phyloP scores from a whole-genome alignment of 371 early-diverging fungal genomes.

The Nosema muscidifuracis region DNA sequence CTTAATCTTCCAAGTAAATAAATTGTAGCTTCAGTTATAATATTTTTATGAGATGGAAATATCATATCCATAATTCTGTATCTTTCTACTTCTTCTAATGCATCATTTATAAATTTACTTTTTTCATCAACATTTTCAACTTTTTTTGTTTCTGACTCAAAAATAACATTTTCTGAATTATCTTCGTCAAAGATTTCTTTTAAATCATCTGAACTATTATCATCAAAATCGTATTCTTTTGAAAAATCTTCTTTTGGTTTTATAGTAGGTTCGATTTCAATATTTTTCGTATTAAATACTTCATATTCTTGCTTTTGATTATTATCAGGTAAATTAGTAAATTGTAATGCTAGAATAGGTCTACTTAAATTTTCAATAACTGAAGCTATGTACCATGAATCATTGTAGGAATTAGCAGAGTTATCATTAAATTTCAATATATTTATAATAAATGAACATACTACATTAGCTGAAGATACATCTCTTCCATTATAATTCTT shows the following conservation, averaged over 20 bases:
- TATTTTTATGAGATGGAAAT: constrained; percentile 62
- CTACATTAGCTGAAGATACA: constrained; percentile 40
- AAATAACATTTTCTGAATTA: not conserved
- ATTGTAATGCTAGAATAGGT: constrained; percentile 32
- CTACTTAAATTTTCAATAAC: constrained; percentile 48
- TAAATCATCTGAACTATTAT: constrained; percentile 1
- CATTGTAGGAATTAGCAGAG: constrained; percentile 55
- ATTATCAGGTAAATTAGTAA: constrained; percentile 1
- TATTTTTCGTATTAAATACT: not conserved
- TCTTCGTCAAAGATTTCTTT: not conserved
- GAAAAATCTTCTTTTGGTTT: too few relatives aligned
- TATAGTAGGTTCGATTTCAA: too few relatives aligned
- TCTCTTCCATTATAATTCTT: constrained; percentile 31
- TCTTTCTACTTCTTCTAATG: constrained; percentile 56
- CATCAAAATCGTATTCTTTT: not conserved
- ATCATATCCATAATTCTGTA: constrained; percentile 60
- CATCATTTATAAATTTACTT: not conserved
- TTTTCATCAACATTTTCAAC: not conserved
- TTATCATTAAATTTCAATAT: constrained; percentile 63
- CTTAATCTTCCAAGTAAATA: constrained; percentile 52
- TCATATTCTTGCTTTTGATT: not conserved
- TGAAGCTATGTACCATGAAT: constrained; percentile 58
- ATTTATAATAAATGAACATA: constrained; percentile 61
- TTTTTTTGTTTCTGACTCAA: not conserved
- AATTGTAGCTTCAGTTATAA: constrained; percentile 51